A percentile compares a stretch with the other conserved stretches of the same genome.
Conservation (phyloP, 768 basidiomycete genomes). For the Neoboletus subvelutipes region DNA sequence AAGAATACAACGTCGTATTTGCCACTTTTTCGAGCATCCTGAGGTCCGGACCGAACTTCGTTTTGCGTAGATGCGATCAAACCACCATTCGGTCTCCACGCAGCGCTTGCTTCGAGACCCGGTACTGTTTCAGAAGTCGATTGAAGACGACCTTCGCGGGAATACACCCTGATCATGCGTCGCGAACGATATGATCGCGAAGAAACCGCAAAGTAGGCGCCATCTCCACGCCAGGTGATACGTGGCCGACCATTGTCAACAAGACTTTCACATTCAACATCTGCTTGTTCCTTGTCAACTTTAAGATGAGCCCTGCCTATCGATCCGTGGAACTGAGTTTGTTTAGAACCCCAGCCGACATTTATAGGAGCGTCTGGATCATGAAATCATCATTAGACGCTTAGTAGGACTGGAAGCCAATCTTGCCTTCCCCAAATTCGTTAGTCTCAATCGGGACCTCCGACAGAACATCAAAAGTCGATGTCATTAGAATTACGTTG, state of each 20-base stretch:
- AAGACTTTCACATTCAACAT: constrained; percentile 51
- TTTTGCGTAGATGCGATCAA: constrained; percentile 80
- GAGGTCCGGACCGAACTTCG: constrained; percentile 70
- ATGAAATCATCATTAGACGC: constrained; percentile 10
- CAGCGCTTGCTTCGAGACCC: constrained; percentile 75
- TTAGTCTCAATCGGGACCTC: constrained; percentile 69
- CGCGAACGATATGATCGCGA: constrained; percentile 49
- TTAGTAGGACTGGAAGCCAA: not conserved
- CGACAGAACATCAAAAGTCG: constrained; percentile 83
- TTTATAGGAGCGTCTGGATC: constrained; percentile 81
- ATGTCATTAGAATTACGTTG: constrained; percentile 86
- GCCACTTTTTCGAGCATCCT: constrained; percentile 61
- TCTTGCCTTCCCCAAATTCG: constrained; percentile 84
- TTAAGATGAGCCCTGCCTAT: constrained; percentile 66
- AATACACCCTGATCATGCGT: constrained; percentile 33
- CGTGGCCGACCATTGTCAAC: constrained; percentile 71
- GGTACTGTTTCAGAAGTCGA: constrained; percentile 82
- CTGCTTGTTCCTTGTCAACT: constrained; percentile 52
- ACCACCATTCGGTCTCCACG: constrained; percentile 90
- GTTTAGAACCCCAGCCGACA: constrained; percentile 96
- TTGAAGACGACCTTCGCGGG: constrained; percentile 59
- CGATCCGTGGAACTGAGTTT: constrained; percentile 97
- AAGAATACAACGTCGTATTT: constrained; percentile 90
- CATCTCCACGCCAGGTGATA: constrained; percentile 94
- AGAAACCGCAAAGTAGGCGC: constrained; percentile 83